These are phyloP conservation scores for Phytophthora citricola DNA, from an alignment of 352 stramenopile genomes.

Conservation along the genomic window DNA sequence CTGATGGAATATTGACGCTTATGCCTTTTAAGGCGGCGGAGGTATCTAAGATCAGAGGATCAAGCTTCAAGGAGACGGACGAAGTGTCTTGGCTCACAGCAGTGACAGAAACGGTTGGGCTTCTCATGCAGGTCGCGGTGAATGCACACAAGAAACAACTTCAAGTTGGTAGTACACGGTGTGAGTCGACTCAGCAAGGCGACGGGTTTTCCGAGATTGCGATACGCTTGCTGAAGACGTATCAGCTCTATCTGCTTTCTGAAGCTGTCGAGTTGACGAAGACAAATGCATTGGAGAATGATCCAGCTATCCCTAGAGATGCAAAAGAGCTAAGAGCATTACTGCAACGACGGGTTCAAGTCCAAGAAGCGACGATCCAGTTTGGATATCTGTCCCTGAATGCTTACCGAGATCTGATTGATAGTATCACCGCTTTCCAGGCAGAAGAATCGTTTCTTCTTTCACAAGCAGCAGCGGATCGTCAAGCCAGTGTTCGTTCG, in stretches of 20 bases:
- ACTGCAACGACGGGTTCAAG: slow-evolving; percentile 42
- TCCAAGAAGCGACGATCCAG: slow-evolving; percentile 75
- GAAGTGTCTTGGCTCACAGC: slow-evolving; percentile 19
- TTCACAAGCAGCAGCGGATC: slow-evolving; percentile 24
- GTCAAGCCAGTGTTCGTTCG: slow-evolving; percentile 46
- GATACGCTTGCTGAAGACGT: slow-evolving; percentile 69
- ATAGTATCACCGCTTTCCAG: slow-evolving; percentile 54
- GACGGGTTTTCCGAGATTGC: slow-evolving; percentile 45
- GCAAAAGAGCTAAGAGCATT: slow-evolving; percentile 15
- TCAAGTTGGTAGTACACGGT: slow-evolving; percentile 8
- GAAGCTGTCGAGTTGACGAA: slow-evolving; percentile 78
- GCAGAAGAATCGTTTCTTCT: slow-evolving; percentile 58
- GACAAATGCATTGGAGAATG: slow-evolving; percentile 25
- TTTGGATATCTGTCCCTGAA: slow-evolving; percentile 73
- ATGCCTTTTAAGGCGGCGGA: slow-evolving; percentile 46
- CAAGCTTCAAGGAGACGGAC: slow-evolving; percentile 4
- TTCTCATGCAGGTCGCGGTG: slow-evolving; percentile 50
- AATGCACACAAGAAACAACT: slow-evolving; percentile 32
- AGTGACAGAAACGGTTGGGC: slow-evolving; percentile 47
- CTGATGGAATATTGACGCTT: slow-evolving; percentile 74
- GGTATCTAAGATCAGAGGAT: slow-evolving; percentile 3
- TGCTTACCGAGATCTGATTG: slow-evolving; percentile 61
- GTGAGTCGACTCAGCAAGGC: not conserved
- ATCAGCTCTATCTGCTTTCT: slow-evolving; percentile 80
- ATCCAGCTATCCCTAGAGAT: slow-evolving; percentile 8